Evolutionary conservation across 305 asterid species (phyloP).

Genomic region (Andrographis paniculata): DNA sequence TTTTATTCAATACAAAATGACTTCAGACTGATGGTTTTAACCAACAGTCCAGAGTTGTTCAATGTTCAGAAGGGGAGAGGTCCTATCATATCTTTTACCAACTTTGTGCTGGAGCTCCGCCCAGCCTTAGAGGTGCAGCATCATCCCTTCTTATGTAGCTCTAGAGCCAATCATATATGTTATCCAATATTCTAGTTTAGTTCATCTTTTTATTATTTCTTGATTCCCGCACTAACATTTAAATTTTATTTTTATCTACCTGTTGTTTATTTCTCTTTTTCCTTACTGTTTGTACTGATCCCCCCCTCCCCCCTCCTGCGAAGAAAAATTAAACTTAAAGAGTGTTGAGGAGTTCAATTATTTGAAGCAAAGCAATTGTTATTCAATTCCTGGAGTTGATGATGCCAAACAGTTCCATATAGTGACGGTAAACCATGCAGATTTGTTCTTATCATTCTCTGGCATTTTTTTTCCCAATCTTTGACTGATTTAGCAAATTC

Average conservation of each 20-base stretch:
- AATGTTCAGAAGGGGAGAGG: conserved; percentile 86
- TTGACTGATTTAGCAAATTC: conserved; percentile 20
- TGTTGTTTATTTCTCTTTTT: not conserved
- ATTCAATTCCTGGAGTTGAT: conserved; percentile 72
- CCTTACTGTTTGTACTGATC: not conserved
- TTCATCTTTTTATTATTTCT: too few relatives aligned
- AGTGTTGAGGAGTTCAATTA: conserved; percentile 66
- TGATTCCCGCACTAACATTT: too few relatives aligned
- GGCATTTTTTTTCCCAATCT: conserved; percentile 7
- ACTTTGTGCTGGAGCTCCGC: conserved; percentile 94
- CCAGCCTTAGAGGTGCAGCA: conserved; percentile 59
- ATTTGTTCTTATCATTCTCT: conserved; percentile 18
- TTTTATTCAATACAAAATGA: conserved; percentile 13
- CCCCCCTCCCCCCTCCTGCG: conserved; percentile 24
- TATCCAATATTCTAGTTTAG: too few relatives aligned
- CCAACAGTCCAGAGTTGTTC: conserved; percentile 94
- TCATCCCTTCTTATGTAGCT: conserved; percentile 6
- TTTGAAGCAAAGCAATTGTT: conserved; percentile 80
- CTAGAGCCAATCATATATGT: not conserved
- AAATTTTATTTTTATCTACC: too few relatives aligned
- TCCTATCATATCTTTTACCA: conserved; percentile 91
- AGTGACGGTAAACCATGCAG: conserved; percentile 37
- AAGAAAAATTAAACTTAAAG: conserved; percentile 74
- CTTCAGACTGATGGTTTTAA: conserved; percentile 26
- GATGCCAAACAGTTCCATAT: conserved; percentile 80